Base-by-base conservation (phyloP, 768 basidiomycete genomes). In the Phanerochaete carnosa region DNA sequence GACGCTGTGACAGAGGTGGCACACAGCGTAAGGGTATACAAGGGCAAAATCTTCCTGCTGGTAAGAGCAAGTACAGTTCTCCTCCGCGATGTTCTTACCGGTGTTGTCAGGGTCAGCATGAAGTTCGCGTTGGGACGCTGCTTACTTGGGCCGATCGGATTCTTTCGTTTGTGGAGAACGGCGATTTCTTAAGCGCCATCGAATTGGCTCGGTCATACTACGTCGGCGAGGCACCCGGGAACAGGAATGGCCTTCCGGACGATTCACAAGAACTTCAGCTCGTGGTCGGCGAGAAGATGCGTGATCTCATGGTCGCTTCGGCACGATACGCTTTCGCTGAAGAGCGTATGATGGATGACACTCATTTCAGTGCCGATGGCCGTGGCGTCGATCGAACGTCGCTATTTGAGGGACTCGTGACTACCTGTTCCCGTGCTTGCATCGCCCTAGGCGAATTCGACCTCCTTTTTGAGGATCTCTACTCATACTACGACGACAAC, bases 81-180 rank as follows among this genome's bases (percentile, higher is more conserved):
- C 12, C 12, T 19, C 19, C 39, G 39, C 4, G 16, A 9, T 43
- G 11, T 7, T 9, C 39, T 43, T 19, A 43, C 8, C 46, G 65
- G n/a, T n/a, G 47, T 16, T 47, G 57, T 50, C 62, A 91, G 93
- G 83, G 84, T 50, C 79, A 80, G 55, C 78, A 86, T 58, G 83
- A 83, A 51, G 63, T 98, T 1, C 80, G 83, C 69, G 94, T 90
- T 2, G 97, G 94, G 28, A 92, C 90, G 1, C 78, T 98, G 23
- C 77, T 95, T 30, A 93, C 94, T 1, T 99, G 97, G 97, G 94
- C 96, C 5, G 97, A 99, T 71, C 86, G 89, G 46, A 88, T 98
- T 25, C 77, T 99, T 46, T 80, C 85, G 0, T 83, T 88, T 49
- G 94, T 98, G 28, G 83, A 93, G 68, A 80, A 81, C 11, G 94